Evolutionary conservation across 345 rosid species (phyloP).

Genomic region (Linum lewisii): DNA sequence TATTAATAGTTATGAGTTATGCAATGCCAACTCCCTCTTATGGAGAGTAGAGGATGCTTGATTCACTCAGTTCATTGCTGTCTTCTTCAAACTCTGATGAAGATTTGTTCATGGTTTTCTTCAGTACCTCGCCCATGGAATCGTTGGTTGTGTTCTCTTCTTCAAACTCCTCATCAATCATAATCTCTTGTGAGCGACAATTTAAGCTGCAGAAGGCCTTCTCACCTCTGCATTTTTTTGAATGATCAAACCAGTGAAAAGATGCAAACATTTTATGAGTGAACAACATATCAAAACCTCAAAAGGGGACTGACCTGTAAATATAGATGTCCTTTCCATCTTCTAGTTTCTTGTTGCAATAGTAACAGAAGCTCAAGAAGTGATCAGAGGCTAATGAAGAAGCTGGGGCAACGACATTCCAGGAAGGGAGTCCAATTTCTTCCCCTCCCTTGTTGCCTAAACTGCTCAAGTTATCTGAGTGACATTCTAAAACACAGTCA

Average conservation of each 20-base stretch:
- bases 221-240: constrained; percentile 55
- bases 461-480: constrained; percentile 23
- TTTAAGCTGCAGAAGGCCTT: constrained; percentile 67
- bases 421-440: constrained; percentile 12
- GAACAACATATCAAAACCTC: not conserved
- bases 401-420: not conserved
- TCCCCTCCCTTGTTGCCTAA: constrained; percentile 11
- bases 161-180: constrained; percentile 32
- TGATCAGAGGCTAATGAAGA: constrained; percentile 21
- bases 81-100: constrained; percentile 16
- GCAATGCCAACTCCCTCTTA: constrained; percentile 1
- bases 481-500: constrained; percentile 61
- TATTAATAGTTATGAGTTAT: not conserved
- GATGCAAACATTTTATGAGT: not conserved
- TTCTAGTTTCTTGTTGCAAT: constrained; percentile 58
- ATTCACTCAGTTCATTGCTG: constrained; percentile 26
- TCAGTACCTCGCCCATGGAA: not conserved
- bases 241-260: not conserved
- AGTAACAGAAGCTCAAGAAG: constrained; percentile 60
- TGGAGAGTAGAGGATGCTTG: constrained; percentile 23
- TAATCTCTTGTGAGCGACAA: constrained; percentile 63
- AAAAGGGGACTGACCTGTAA: constrained; percentile 45
- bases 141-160: constrained; percentile 21
- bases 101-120: constrained; percentile 9
- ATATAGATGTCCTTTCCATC: constrained; percentile 64